Evolutionary conservation across 2,329 filamentous ascomycete genomes (phyloP).

Genomic region (Ceratocystis diversiconidia): DNA sequence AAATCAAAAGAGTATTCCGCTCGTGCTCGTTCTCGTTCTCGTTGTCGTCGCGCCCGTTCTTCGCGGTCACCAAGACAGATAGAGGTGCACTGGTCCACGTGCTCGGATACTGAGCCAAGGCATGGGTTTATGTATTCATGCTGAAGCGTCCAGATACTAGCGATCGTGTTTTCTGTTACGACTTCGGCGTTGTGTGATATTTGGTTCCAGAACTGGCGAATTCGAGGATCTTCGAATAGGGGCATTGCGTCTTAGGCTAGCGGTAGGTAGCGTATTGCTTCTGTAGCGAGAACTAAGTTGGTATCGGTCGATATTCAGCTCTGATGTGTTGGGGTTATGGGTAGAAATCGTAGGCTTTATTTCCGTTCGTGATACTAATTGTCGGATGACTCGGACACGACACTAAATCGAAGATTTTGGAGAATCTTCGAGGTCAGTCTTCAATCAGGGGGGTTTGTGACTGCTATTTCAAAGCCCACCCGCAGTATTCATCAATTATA

Average conservation of each 20-base stretch:
- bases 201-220: constrained; percentile 87
- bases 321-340: too few species aligned
- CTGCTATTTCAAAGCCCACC: background rate
- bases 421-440: background rate
- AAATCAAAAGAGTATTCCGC: constrained; percentile 90
- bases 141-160: constrained; percentile 75
- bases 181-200: constrained; percentile 81
- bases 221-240: constrained; percentile 65
- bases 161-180: constrained; percentile 82
- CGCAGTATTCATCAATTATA: background rate
- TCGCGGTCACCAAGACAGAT: constrained; percentile 59
- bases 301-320: too few species aligned
- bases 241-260: constrained; percentile 31
- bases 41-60: constrained; percentile 53
- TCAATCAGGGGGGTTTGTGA: background rate
- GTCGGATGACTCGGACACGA: background rate
- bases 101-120: constrained; percentile 49
- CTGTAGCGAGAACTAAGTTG: background rate
- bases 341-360: background rate
- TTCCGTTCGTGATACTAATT: background rate
- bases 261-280: background rate
- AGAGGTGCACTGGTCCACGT: constrained; percentile 57
- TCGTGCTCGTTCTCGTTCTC: constrained; percentile 47
- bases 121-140: constrained; percentile 78
- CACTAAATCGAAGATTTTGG: background rate